These are phyloP conservation scores for Penicillium paradoxum DNA, from an alignment of 495 filamentous ascomycete genomes.

Conservation along the genomic window DNA sequence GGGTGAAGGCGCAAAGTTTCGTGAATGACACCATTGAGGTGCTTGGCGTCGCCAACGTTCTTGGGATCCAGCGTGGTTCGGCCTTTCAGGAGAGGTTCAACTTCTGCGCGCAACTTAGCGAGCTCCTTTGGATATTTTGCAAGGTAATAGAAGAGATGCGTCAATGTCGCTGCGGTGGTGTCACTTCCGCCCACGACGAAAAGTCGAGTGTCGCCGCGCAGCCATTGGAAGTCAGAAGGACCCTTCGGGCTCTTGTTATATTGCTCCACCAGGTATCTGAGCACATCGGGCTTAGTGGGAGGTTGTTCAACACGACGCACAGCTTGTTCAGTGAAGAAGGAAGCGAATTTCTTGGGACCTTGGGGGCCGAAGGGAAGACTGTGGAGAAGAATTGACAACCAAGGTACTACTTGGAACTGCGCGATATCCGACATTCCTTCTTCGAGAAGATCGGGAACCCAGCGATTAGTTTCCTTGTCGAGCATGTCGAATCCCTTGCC, in stretches of 20 bases:
- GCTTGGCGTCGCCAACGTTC: neutral
- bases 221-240: neutral
- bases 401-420: neutral
- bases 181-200: neutral
- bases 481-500: neutral
- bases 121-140: neutral
- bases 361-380: neutral
- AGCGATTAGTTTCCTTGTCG: neutral
- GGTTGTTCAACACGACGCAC: neutral
- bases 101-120: neutral
- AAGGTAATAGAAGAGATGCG: neutral
- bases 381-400: neutral
- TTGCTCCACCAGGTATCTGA: neutral
- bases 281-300: neutral
- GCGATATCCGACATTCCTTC: neutral
- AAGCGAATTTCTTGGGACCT: neutral
- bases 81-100: neutral
- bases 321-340: neutral
- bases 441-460: neutral
- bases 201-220: neutral
- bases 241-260: neutral
- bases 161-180: neutral
- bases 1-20: slow-evolving; percentile 34
- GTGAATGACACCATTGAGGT: slow-evolving; percentile 30
- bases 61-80: neutral